These are phyloP conservation scores for Candida vartiovaarae DNA, from an alignment of 805 yeast genomes.

Conservation along the genomic window DNA sequence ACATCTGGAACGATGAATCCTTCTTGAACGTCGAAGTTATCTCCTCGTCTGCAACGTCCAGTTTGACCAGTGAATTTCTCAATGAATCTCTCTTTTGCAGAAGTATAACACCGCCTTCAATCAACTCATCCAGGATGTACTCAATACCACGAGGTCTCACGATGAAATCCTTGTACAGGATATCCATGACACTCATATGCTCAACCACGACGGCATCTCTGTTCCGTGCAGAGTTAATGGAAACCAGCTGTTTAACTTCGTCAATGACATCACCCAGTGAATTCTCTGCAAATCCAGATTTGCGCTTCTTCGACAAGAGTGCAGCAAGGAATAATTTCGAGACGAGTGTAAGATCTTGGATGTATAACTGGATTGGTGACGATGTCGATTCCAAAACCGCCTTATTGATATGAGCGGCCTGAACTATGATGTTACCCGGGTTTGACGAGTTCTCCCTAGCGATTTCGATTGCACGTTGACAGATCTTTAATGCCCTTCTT, in stretches of 20 bases:
- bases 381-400: conserved; percentile 76
- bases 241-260: conserved; percentile 54
- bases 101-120: conserved; percentile 70
- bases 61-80: conserved; percentile 53
- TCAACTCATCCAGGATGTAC: conserved; percentile 56
- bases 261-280: conserved; percentile 71
- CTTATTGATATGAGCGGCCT: conserved; percentile 64
- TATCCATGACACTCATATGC: conserved; percentile 27
- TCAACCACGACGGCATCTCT: conserved; percentile 23
- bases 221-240: conserved; percentile 28
- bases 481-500: conserved; percentile 80
- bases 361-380: conserved; percentile 59
- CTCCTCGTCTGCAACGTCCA: conserved; percentile 69
- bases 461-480: conserved; percentile 83
- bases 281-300: conserved; percentile 66
- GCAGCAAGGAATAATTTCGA: conserved; percentile 71
- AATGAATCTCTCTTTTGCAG: conserved; percentile 63
- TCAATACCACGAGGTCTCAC: conserved; percentile 55
- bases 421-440: conserved; percentile 39
- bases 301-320: conserved; percentile 51
- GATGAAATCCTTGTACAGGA: conserved; percentile 28
- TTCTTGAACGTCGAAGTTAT: conserved; percentile 49
- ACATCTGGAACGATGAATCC: conserved; percentile 37
- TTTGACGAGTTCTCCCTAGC: conserved; percentile 33
- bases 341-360: conserved; percentile 55